A percentile compares a stretch with the other conserved stretches of the same genome.
phyloP scores from a whole-genome alignment of 495 filamentous ascomycete genomes.

The Paragyromitra xinjiangensis region DNA sequence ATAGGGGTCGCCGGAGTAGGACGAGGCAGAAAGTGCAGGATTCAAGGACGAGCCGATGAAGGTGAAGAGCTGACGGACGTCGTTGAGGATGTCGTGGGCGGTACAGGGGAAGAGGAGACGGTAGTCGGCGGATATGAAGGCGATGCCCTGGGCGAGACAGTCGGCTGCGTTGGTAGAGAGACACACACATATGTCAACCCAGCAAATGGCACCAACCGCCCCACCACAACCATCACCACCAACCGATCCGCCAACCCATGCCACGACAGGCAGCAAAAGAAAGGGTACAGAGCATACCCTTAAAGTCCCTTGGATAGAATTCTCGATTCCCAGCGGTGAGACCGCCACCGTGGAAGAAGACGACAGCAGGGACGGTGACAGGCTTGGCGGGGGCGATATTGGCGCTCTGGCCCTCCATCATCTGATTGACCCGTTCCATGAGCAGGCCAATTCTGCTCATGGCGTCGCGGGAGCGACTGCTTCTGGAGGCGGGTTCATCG shows the following conservation, averaged over 20 bases:
- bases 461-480: constrained; percentile 35
- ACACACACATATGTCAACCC: constrained; percentile 34
- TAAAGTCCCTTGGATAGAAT: constrained; percentile 44
- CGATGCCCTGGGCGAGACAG: constrained; percentile 42
- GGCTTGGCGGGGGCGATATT: constrained; percentile 28
- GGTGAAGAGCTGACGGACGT: constrained; percentile 41
- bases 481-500: constrained; percentile 30
- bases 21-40: constrained; percentile 39
- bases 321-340: constrained; percentile 59
- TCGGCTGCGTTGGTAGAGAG: constrained; percentile 38
- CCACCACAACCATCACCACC: constrained; percentile 6
- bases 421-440: constrained; percentile 46
- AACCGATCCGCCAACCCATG: background rate
- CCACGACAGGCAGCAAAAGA: background rate
- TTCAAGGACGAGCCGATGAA: constrained; percentile 35
- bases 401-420: constrained; percentile 43
- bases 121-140: constrained; percentile 53
- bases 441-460: constrained; percentile 41
- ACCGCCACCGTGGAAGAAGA: constrained; percentile 60
- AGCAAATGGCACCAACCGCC: constrained; percentile 5
- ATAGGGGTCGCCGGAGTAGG: constrained; percentile 43
- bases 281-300: constrained; percentile 36
- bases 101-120: constrained; percentile 53
- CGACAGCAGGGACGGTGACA: constrained; percentile 55
- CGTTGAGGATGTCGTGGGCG: constrained; percentile 50